Conservation (phyloP, 2,329 filamentous ascomycete species). For the Cordyceps pruinosa region DNA sequence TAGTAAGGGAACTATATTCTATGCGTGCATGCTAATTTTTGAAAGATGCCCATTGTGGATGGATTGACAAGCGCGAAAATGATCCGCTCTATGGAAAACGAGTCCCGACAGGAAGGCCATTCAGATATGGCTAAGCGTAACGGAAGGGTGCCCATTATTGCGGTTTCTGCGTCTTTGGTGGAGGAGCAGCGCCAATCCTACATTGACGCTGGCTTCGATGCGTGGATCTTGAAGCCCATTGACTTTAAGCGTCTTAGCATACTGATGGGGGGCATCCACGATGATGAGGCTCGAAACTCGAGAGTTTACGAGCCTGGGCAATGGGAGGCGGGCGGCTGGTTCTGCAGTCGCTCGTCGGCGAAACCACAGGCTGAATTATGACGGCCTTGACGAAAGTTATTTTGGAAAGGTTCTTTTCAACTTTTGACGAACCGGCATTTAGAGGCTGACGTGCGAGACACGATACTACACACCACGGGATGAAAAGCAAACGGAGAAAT, state of each 20-base stretch:
- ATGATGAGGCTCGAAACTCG: conserved; percentile 48
- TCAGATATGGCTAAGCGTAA: conserved; percentile 55
- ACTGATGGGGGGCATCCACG: conserved; percentile 62
- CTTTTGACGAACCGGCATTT: not conserved
- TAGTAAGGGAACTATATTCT: too few species aligned
- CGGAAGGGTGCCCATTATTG: conserved; percentile 71
- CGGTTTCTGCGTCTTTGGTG: conserved; percentile 74
- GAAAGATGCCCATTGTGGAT: conserved; percentile 86
- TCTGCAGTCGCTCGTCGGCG: conserved; percentile 28
- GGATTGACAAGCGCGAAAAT: conserved; percentile 75
- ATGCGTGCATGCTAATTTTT: not conserved
- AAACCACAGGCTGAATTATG: not conserved
- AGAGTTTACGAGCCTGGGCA: conserved; percentile 63
- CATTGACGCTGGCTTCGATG: conserved; percentile 74
- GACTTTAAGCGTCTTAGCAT: conserved; percentile 68
- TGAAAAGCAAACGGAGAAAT: not conserved
- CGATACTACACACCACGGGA: not conserved
- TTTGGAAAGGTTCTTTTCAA: not conserved
- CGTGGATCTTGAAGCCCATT: conserved; percentile 85
- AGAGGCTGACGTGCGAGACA: not conserved
- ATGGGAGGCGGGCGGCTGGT: conserved; percentile 89
- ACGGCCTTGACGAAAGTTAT: not conserved
- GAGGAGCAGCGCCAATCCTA: conserved; percentile 65
- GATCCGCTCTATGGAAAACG: conserved; percentile 67
- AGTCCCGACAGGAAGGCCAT: conserved; percentile 37